A percentile compares a stretch with the other conserved stretches of the same genome.
These are phyloP conservation scores for Mortierella sp. DNA, from an alignment of 371 early-diverging fungal species.

Conservation along the genomic window DNA sequence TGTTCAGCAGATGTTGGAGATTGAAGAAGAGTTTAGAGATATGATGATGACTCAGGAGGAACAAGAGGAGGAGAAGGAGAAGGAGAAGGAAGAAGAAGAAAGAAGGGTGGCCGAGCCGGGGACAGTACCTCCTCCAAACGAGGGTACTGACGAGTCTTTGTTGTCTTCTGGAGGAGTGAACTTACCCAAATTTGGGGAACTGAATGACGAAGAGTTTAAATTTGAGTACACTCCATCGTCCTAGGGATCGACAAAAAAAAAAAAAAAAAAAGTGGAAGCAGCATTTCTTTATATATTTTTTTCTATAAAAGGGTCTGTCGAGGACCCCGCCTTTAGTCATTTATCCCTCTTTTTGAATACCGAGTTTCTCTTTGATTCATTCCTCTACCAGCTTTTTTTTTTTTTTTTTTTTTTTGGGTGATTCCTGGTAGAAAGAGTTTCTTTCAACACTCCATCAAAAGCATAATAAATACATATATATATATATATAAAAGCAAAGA, in stretches of 20 bases:
- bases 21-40: slow-evolving; percentile 35
- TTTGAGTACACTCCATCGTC: no score
- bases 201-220: slow-evolving; percentile 5
- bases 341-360: no score
- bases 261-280: neutral
- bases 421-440: no score
- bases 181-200: slow-evolving; percentile 37
- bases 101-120: neutral
- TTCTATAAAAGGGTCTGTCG: neutral
- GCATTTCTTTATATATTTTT: neutral
- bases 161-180: no score
- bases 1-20: slow-evolving; percentile 20
- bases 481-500: no score
- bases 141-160: no score
- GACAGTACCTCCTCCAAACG: neutral
- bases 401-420: no score
- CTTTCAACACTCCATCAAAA: neutral
- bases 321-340: no score
- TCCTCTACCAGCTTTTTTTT: no score
- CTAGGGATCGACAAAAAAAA: neutral
- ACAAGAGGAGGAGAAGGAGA: neutral
- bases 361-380: no score
- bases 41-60: slow-evolving; percentile 31
- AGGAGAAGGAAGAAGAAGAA: neutral
- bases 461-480: no score